Percentiles rank a stretch among this genome's conserved stretches.
Evolutionary conservation across 495 filamentous ascomycete genomes (phyloP).

Genomic region (Platismatia glauca): DNA sequence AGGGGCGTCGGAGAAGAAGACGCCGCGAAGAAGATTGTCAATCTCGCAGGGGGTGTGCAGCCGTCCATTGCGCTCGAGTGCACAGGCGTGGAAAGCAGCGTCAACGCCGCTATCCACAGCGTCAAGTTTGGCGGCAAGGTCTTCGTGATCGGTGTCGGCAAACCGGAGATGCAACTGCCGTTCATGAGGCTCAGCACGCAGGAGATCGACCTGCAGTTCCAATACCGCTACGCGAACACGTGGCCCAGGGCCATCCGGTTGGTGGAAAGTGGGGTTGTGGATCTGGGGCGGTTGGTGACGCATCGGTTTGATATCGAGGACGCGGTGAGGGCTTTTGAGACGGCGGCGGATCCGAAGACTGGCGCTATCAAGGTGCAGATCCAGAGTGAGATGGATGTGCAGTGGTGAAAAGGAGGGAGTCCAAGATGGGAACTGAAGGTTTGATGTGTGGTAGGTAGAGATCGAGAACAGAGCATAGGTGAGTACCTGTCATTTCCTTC

Average conservation of each 20-base stretch:
- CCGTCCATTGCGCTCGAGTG: slow-evolving; percentile 79
- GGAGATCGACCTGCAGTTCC: slow-evolving; percentile 71
- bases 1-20: slow-evolving; percentile 47
- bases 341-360: slow-evolving; percentile 48
- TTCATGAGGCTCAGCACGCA: slow-evolving; percentile 74
- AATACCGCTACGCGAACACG: slow-evolving; percentile 73
- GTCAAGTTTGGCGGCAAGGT: slow-evolving; percentile 67
- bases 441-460: not conserved
- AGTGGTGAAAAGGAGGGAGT: not conserved
- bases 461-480: not conserved
- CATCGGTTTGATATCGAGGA: slow-evolving; percentile 60
- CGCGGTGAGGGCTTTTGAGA: slow-evolving; percentile 67
- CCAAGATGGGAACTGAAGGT: too few relatives aligned
- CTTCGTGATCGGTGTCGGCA: slow-evolving; percentile 80
- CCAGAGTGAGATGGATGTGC: slow-evolving; percentile 30
- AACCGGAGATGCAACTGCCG: slow-evolving; percentile 66
- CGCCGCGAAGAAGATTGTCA: slow-evolving; percentile 48
- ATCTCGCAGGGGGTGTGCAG: slow-evolving; percentile 41
- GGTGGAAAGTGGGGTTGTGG: slow-evolving; percentile 51
- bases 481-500: too few relatives aligned
- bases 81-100: slow-evolving; percentile 65
- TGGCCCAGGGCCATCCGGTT: slow-evolving; percentile 75
- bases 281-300: slow-evolving; percentile 63
- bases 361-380: slow-evolving; percentile 84
- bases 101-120: slow-evolving; percentile 64